Percentiles rank a stretch among this genome's conserved stretches.
phyloP scores from a whole-genome alignment of 208 protist species.

The Acanthamoeba polyphaga region DNA sequence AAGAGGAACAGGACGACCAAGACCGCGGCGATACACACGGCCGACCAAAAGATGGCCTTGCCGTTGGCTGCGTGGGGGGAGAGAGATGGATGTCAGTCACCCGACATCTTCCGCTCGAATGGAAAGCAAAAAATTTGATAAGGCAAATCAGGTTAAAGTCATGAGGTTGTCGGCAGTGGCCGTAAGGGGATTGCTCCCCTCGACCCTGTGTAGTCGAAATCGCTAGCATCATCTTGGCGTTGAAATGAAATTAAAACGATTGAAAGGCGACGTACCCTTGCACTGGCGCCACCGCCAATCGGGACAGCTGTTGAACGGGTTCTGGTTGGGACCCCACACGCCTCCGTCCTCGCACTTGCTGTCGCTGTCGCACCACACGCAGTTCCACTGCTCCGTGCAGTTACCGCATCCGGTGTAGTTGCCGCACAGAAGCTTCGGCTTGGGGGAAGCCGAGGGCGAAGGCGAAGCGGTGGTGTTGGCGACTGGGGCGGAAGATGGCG shows the following conservation, averaged over 20 bases:
- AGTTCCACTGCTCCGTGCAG: constrained; percentile 67
- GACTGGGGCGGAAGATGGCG: background rate
- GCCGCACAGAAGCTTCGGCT: background rate
- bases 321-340: constrained; percentile 62
- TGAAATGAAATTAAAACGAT: background rate
- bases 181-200: background rate
- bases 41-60: constrained; percentile 69
- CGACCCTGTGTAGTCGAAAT: constrained; percentile 56
- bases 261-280: constrained; percentile 24
- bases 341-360: constrained; percentile 32
- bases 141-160: constrained; percentile 7
- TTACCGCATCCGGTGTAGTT: constrained; percentile 61
- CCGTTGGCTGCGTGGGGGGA: constrained; percentile 26
- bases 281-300: constrained; percentile 75
- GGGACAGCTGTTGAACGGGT: constrained; percentile 26
- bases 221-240: constrained; percentile 17
- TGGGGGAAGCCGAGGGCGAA: background rate
- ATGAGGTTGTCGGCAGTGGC: constrained; percentile 50
- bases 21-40: background rate
- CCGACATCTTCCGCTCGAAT: too few species aligned
- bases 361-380: constrained; percentile 72
- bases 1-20: constrained; percentile 23
- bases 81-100: background rate
- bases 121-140: background rate
- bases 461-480: background rate